Evolutionary conservation across 345 rosid genomes (phyloP), one percentile per base, ranked within the genome.

Genomic region (Euphorbia tirucalli): DNA sequence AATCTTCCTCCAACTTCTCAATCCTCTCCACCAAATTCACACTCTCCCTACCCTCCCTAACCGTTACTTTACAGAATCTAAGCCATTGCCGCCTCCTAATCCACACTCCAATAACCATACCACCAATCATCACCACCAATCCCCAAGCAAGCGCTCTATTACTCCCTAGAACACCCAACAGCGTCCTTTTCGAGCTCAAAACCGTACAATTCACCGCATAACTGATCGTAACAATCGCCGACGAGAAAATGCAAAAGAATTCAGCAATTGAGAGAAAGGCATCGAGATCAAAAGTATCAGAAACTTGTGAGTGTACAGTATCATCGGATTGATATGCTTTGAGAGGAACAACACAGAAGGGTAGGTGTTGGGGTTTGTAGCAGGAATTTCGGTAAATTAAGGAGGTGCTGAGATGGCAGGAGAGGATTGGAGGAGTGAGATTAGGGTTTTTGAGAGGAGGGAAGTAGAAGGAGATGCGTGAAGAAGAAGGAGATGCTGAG

Each of bases 1-100:
- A 75, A 80, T 92, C 97, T 70, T 90, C 93, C 73, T 95, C 99
- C 80, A 95, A 74, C 75, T 81, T 90, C 86, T 95, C 98, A 71
- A 95, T 73, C 74, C 94, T 82, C 80, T 68, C 86, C 61, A 85
- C 75, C 76, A 95, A 78, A 83, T 89, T 80, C 73, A 80, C 78
- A 13, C 81, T 84, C 31, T 80, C 78, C 16, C 78, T 58, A 58
- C 61, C 74, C 2, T 48, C 79, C 49, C 67, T 75, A n/a, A 63
- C 80, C 27, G 83, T 50, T 49, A 81, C 90, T 76, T 60, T 73
- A 73, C 85, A 83, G 6, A 89, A 77, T 69, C 85, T 83, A 78
- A 81, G 79, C 96, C 96, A 89, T 71, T 89, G 97, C 68, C 93
- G 81, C 65, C 89, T 83, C 84, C 98, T 85, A 44, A 90, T 80